Percentiles rank a stretch among this genome's conserved stretches.
phyloP scores from a whole-genome alignment of 805 yeast species.

The Cephaloascus fragrans region DNA sequence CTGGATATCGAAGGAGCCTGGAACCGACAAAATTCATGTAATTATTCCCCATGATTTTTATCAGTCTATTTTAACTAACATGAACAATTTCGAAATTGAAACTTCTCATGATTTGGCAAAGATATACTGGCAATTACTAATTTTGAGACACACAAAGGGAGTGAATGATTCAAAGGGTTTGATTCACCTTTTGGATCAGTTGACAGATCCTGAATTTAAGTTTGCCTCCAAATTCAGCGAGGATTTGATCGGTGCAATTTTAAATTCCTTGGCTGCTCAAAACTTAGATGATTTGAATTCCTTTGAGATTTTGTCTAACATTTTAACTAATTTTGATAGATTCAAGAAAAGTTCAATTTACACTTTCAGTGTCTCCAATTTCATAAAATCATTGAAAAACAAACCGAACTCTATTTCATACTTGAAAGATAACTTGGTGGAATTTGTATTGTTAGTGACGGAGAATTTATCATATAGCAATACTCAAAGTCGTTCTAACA shows the following conservation, averaged over 20 bases:
- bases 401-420: constrained; percentile 4
- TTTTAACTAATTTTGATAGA: constrained; percentile 11
- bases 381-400: constrained; percentile 7
- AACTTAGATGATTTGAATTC: constrained; percentile 7
- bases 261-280: constrained; percentile 20
- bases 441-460: constrained; percentile 5
- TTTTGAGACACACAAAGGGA: constrained; percentile 27
- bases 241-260: constrained; percentile 31
- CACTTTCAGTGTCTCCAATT: constrained; percentile 20
- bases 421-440: constrained; percentile 5
- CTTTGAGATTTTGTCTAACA: constrained; percentile 7
- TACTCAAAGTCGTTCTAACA: constrained; percentile 35
- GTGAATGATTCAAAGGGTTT: constrained; percentile 12
- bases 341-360: constrained; percentile 25
- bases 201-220: constrained; percentile 4
- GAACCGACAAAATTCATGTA: constrained; percentile 5
- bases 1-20: constrained; percentile 5
- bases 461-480: constrained; percentile 35
- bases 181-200: constrained; percentile 7
- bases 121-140: constrained; percentile 41
- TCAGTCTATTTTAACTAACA: constrained; percentile 5
- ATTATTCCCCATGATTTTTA: constrained; percentile 20
- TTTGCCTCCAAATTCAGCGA: constrained; percentile 15
- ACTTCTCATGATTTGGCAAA: constrained; percentile 15
- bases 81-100: constrained; percentile 4